Percentiles rank a stretch among this genome's conserved stretches.
Conservation (phyloP, 305 asterid species). For the Salvia sclarea region DNA sequence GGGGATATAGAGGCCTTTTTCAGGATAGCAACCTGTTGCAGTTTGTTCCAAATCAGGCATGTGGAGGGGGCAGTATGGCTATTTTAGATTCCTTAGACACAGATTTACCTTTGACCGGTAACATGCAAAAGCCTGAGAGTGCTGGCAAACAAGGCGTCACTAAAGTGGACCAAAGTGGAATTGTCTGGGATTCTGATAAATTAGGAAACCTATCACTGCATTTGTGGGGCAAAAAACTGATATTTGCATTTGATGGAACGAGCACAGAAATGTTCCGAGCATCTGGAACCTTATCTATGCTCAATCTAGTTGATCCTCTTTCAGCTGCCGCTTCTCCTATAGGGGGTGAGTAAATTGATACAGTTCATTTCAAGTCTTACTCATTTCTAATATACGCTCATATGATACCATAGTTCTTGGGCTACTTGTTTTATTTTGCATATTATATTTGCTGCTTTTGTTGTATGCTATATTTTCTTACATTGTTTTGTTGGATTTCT, state of each 20-base stretch:
- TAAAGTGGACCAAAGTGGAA: constrained; percentile 86
- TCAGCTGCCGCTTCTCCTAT: constrained; percentile 99
- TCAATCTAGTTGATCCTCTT: constrained; percentile 97
- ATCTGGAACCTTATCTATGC: constrained; percentile 87
- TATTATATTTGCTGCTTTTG: neutral
- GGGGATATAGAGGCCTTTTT: constrained; percentile 96
- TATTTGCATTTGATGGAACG: constrained; percentile 98
- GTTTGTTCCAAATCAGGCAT: constrained; percentile 97
- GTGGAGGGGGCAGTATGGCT: constrained; percentile 99
- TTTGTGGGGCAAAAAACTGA: constrained; percentile 88
- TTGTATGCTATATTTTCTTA: neutral
- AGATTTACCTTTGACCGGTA: constrained; percentile 65
- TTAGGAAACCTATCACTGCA: constrained; percentile 81
- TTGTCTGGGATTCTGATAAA: constrained; percentile 96
- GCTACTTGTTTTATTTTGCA: constrained; percentile 21
- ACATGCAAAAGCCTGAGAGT: constrained; percentile 70
- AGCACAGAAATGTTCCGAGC: constrained; percentile 81
- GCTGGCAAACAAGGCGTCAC: constrained; percentile 71
- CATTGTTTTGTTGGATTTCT: constrained; percentile 32
- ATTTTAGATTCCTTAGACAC: constrained; percentile 94
- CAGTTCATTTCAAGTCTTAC: constrained; percentile 14
- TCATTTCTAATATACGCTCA: neutral
- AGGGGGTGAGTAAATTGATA: constrained; percentile 68
- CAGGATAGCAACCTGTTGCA: constrained; percentile 87
- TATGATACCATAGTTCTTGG: constrained; percentile 5